Base-by-base conservation (phyloP, 2,329 filamentous ascomycete species). In the Clarireedia sp. region DNA sequence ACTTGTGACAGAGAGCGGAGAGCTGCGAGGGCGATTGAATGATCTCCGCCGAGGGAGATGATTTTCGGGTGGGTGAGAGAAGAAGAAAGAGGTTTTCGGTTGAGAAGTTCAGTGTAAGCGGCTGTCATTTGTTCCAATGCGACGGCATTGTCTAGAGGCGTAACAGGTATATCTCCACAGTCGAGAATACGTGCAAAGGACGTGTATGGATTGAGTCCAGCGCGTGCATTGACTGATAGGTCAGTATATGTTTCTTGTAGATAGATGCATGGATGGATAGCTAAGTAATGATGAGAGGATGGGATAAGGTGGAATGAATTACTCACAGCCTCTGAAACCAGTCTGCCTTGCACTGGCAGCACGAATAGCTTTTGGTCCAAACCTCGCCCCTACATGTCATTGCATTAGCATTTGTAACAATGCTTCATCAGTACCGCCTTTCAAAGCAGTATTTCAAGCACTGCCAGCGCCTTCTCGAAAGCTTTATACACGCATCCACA, bases 151-250 rank as follows among this genome's bases (percentile, higher is more conserved):
- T 96, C 90, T 63, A 95, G 86, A 0, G 90, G 90, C 0, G 86
- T 89, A 62, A 95, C 78, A 26, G 91, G 90, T 55, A 96, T 90
- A 68, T 96, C 91, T 47, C 91, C 91, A 70, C 91, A 96, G 74
- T 96, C 91, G 50, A 92, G 75, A 57, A 96, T 82, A 40, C 75
- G 82, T 0, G 88, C 87, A 86, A 87, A 92, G 54, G 80, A 86
- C 41, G 76, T 75, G 73, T 94, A 96, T 0, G 91, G 90, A 70
- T 96, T 96, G 62, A 96, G 79, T 40, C 78, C 79, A 1, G 89
- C 90, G 21, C 90, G 83, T 2, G 87, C 81, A 71, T 96, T 96
- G 78, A 87, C 36, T 40, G 26, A 24, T 5, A 33, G 29, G 10
- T 33, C 9, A 33, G 29, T 33, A 12, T 33, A 4, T 12, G 12